Evolutionary conservation across 179 eudicot genomes (phyloP).

Genomic region (Nepenthes alata): DNA sequence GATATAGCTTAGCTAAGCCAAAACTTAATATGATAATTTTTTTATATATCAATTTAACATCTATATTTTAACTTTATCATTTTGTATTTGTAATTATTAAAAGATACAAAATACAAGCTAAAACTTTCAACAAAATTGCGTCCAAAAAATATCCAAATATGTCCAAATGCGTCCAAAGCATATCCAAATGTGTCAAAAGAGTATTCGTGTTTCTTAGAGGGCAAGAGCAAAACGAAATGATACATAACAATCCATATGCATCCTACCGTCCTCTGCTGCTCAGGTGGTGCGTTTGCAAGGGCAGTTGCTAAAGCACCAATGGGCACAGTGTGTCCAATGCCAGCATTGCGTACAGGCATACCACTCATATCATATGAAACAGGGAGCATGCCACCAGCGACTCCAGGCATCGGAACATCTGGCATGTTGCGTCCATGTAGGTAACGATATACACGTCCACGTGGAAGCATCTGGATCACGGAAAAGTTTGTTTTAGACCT

Average conservation of each 20-base stretch:
- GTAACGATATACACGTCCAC: constrained; percentile 64
- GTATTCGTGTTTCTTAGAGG: no score
- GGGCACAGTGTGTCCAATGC: constrained; percentile 55
- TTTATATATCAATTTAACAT: no score
- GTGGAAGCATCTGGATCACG: constrained; percentile 54
- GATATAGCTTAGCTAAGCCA: no score
- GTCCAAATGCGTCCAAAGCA: no score
- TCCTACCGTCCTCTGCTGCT: constrained; percentile 72
- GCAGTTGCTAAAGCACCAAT: constrained; percentile 66
- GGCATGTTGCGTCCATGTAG: constrained; percentile 68
- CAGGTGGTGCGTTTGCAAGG: constrained; percentile 69
- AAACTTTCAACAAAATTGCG: background rate
- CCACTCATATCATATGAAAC: constrained; percentile 56
- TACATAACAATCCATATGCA: background rate
- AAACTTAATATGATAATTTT: no score
- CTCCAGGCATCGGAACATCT: constrained; percentile 42
- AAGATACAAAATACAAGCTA: no score
- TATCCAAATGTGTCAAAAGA: background rate
- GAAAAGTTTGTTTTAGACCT: background rate
- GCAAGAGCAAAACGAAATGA: no score
- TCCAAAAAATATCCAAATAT: background rate
- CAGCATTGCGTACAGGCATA: constrained; percentile 50
- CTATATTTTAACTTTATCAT: no score
- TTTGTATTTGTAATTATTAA: no score
- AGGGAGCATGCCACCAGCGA: constrained; percentile 59